Conservation (phyloP, 768 basidiomycete genomes). For the Basidioascus undulatus region DNA sequence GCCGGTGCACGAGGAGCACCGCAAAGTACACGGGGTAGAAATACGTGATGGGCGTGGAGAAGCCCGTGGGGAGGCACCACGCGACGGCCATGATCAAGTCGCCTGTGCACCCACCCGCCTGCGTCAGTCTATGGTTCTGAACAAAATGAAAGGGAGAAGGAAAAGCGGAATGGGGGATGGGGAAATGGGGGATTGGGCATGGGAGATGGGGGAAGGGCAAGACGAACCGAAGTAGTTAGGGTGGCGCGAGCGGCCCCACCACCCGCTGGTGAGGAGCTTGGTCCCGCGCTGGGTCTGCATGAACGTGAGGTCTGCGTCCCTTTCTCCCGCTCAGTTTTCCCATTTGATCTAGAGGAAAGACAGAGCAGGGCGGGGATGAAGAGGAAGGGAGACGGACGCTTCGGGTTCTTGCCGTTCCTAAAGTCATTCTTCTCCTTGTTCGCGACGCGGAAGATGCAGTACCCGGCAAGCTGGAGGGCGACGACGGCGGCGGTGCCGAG, state of each 20-base stretch:
- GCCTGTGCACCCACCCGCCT: conserved; percentile 34
- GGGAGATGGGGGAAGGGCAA: background rate
- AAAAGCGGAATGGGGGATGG: too few species aligned
- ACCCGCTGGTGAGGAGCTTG: conserved; percentile 77
- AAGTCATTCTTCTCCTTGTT: conserved; percentile 95
- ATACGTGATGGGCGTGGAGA: conserved; percentile 80
- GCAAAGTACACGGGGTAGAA: conserved; percentile 80
- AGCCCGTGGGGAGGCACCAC: conserved; percentile 83
- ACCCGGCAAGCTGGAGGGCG: conserved; percentile 42
- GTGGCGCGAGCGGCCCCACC: conserved; percentile 90
- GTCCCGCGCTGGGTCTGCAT: conserved; percentile 65
- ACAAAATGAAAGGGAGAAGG: too few species aligned
- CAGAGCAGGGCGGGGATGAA: background rate
- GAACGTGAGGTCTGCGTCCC: conserved; percentile 50
- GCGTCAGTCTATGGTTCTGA: background rate
- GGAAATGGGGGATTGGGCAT: too few species aligned
- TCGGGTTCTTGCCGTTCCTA: conserved; percentile 75
- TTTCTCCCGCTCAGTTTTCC: background rate
- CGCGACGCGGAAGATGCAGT: conserved; percentile 67
- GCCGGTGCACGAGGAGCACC: conserved; percentile 70
- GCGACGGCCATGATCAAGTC: conserved; percentile 73
- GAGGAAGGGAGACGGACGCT: conserved; percentile 31
- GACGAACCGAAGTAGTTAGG: conserved; percentile 58
- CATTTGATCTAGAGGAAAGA: too few species aligned
- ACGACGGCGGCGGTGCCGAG: conserved; percentile 33